A percentile compares a stretch with the other conserved stretches of the same genome.
Evolutionary conservation across 495 filamentous ascomycete genomes (phyloP).

Genomic region (Schizothecium vesticola): DNA sequence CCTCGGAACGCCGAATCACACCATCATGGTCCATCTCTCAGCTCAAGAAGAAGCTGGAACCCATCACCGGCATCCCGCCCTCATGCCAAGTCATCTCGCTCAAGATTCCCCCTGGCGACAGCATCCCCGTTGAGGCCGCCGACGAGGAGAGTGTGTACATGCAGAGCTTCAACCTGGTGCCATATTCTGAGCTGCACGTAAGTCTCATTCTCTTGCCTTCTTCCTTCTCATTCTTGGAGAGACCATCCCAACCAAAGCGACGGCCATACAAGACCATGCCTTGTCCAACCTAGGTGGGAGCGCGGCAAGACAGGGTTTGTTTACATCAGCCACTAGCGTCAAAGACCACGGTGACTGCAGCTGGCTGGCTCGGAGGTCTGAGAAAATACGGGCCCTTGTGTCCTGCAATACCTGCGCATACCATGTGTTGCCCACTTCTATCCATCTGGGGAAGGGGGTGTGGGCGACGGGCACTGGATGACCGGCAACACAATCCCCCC

Average conservation of each 20-base stretch:
- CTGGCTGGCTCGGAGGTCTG: neutral
- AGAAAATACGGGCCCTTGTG: neutral
- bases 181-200: conserved; percentile 75
- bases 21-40: conserved; percentile 87
- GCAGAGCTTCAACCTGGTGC: conserved; percentile 55
- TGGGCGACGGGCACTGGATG: neutral
- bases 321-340: neutral
- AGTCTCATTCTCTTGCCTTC: conserved; percentile 29
- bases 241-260: neutral
- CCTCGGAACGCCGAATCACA: conserved; percentile 81
- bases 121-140: conserved; percentile 52
- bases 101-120: conserved; percentile 51
- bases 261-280: too few species aligned
- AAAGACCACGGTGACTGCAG: neutral
- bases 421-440: neutral
- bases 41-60: conserved; percentile 84
- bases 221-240: neutral
- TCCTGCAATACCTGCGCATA: neutral
- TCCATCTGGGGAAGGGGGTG: neutral
- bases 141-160: conserved; percentile 64
- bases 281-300: too few species aligned
- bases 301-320: conserved; percentile 3
- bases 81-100: conserved; percentile 67
- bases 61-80: conserved; percentile 87
- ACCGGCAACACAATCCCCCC: neutral